Conservation (phyloP, 768 basidiomycete species). For the Dioszegia crocea region DNA sequence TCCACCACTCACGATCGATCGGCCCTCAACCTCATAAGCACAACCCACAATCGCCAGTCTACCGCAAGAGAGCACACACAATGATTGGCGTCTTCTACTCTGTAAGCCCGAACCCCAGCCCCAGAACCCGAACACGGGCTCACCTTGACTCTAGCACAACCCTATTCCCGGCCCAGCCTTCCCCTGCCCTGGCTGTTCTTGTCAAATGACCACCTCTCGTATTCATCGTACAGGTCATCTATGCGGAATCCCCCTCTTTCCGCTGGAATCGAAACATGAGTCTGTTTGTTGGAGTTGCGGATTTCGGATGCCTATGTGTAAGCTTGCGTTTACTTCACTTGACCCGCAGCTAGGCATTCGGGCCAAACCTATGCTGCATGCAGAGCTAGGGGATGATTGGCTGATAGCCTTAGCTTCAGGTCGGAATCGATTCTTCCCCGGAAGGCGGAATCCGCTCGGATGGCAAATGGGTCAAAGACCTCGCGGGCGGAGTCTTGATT, state of each 20-base stretch:
- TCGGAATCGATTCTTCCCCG: constrained; percentile 10
- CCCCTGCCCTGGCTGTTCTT: neutral
- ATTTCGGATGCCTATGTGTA: constrained; percentile 12
- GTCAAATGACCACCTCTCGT: neutral
- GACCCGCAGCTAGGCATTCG: too few species aligned
- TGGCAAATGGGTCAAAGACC: constrained; percentile 11
- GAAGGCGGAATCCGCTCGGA: constrained; percentile 21
- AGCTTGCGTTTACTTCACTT: constrained; percentile 11
- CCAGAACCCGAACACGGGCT: neutral
- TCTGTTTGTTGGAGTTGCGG: constrained; percentile 22
- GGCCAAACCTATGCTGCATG: too few species aligned
- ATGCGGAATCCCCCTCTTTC: constrained; percentile 31
- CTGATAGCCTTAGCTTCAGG: neutral
- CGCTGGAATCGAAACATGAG: constrained; percentile 17
- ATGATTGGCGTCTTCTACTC: neutral
- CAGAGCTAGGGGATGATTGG: too few species aligned
- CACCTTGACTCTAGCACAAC: neutral
- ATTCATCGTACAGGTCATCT: constrained; percentile 21
- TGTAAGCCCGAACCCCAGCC: neutral
- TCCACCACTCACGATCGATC: too few species aligned
- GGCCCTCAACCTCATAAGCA: too few species aligned
- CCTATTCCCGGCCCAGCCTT: neutral
- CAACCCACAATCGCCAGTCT: neutral
- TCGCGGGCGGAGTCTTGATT: constrained; percentile 5
- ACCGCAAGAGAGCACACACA: neutral